Evolutionary conservation across 345 rosid genomes (phyloP), one percentile per base, ranked within the genome.

Genomic region (Acer yangbiense): DNA sequence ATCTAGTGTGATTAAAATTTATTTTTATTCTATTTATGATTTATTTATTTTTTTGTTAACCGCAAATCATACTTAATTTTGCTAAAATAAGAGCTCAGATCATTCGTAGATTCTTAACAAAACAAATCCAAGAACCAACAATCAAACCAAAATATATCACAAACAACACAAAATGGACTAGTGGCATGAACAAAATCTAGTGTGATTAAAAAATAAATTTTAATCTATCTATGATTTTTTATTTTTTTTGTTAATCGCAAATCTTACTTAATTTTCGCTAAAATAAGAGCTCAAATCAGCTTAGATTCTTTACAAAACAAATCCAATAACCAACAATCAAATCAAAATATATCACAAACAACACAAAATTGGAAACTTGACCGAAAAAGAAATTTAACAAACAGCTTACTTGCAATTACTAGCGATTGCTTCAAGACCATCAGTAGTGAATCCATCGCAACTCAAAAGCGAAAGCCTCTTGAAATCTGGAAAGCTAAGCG

Each of bases 391-490:
- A 17, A 14, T 44, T 12, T 23, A 20, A 9, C 17, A 16, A 44
- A 35, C 18, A 23, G 20, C 81, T 66, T 79, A 91, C 93, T 86
- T 89, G 95, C 93, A 88, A 73, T 86, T 86, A 48, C 83, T 72
- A 27, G 95, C 88, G 66, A 91, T 80, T 72, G 86, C 82, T 3
- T 86, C 86, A 50, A 91, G 87, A 14, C 95, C 95, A 64, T 82
- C 74, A 23, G 92, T 89, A 46, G 91, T 87, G 52, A 91, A 88
- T 1, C 95, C 95, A 65, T 91, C 95, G 46, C 95, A 91, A 73
- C 92, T 88, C 55, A 88, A 54, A 58, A 91, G 89, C 52, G 92
- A 86, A 0, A 91, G 88, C 32, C 78, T 84, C 74, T 81, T 87
- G 39, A 91, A 91, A 72, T 87, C 80, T 1, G 79, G 84, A 35